phyloP scores from a whole-genome alignment of 2,329 filamentous ascomycete genomes.

The Calycina marina region DNA sequence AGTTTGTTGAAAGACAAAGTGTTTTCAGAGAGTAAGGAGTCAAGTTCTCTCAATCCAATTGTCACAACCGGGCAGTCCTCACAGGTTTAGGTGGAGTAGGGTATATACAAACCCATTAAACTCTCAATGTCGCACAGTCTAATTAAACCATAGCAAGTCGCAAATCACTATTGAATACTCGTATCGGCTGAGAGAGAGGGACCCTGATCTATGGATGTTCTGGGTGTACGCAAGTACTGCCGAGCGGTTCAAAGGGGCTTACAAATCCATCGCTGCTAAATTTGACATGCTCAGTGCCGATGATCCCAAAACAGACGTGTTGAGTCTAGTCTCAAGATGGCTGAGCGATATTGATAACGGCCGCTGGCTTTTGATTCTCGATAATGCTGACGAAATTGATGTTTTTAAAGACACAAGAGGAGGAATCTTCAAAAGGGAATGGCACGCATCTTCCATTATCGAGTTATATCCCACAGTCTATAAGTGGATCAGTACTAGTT shows the following conservation, averaged over 20 bases:
- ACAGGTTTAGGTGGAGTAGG: conserved; percentile 9
- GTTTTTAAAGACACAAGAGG: background rate
- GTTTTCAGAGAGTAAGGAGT: conserved; percentile 3
- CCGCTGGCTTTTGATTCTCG: conserved; percentile 7
- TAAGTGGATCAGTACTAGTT: conserved; percentile 8
- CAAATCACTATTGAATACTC: conserved; percentile 25
- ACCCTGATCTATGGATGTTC: conserved; percentile 21
- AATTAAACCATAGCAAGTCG: conserved; percentile 18
- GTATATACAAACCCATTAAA: conserved; percentile 3
- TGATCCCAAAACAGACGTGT: conserved; percentile 9
- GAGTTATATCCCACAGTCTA: conserved; percentile 7
- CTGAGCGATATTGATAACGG: conserved; percentile 5
- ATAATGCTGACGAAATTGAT: conserved; percentile 6
- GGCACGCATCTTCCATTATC: conserved; percentile 1
- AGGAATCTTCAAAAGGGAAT: background rate
- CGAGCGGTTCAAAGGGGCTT: conserved; percentile 9
- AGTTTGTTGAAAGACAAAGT: conserved; percentile 7
- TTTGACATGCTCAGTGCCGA: conserved; percentile 6
- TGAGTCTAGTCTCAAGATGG: conserved; percentile 6
- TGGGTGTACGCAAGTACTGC: conserved; percentile 20
- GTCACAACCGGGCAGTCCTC: conserved; percentile 7
- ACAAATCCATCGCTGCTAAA: conserved; percentile 9
- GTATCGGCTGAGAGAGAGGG: conserved; percentile 14
- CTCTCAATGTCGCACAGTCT: background rate
- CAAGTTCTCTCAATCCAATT: conserved; percentile 1